Evolutionary conservation across 352 stramenopile genomes (phyloP).

Genomic region (Phytophthora fragariaefolia): DNA sequence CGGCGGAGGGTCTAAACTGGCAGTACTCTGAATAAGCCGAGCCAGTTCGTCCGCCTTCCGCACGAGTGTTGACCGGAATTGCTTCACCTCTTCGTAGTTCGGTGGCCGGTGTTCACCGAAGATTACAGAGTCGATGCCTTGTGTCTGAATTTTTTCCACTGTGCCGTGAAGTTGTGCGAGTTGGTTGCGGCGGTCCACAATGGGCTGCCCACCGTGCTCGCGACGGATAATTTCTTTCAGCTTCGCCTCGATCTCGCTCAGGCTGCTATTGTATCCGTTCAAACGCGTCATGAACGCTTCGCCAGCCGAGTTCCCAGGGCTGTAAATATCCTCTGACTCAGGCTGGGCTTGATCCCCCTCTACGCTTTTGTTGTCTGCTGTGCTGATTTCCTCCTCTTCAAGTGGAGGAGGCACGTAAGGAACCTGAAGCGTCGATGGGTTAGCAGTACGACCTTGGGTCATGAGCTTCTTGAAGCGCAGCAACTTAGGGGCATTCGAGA

Average conservation of each 20-base stretch:
- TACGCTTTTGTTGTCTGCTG: slow-evolving; percentile 29
- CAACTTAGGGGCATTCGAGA: slow-evolving; percentile 61
- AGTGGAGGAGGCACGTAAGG: slow-evolving; percentile 73
- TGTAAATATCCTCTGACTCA: slow-evolving; percentile 33
- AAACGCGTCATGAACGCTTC: slow-evolving; percentile 56
- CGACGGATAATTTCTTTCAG: slow-evolving; percentile 59
- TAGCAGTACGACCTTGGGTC: slow-evolving; percentile 72
- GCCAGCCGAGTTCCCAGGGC: slow-evolving; percentile 20
- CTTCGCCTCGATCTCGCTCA: slow-evolving; percentile 57
- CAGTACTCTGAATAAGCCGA: slow-evolving; percentile 67
- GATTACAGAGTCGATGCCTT: slow-evolving; percentile 85
- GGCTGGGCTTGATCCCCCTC: slow-evolving; percentile 23
- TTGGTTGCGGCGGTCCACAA: slow-evolving; percentile 64
- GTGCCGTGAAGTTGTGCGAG: slow-evolving; percentile 76
- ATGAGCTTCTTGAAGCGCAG: slow-evolving; percentile 90
- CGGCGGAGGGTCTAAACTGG: slow-evolving; percentile 19
- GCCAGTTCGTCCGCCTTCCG: slow-evolving; percentile 66
- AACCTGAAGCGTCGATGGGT: slow-evolving; percentile 70
- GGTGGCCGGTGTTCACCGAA: slow-evolving; percentile 64
- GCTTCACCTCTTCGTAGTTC: slow-evolving; percentile 77
- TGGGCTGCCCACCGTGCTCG: slow-evolving; percentile 46
- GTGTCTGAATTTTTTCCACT: slow-evolving; percentile 82
- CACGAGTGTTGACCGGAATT: slow-evolving; percentile 73
- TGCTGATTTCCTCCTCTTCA: slow-evolving; percentile 40
- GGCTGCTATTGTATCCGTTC: slow-evolving; percentile 48